Base-by-base conservation (phyloP, 2,329 filamentous ascomycete species). In the Aspergillus japonicus region DNA sequence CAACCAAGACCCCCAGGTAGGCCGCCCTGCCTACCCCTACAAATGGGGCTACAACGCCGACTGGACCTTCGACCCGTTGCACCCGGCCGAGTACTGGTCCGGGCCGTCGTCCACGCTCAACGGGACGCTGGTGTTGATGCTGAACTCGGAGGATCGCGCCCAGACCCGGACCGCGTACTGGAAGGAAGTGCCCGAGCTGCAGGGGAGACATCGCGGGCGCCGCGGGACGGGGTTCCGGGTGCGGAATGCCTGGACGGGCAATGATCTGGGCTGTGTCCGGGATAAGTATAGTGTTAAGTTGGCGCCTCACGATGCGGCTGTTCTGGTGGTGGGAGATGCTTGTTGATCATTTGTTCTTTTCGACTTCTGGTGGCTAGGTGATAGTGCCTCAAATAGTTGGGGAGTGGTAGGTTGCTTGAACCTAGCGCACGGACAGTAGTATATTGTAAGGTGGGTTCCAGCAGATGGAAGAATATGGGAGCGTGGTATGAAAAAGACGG, bases 1-100 rank as follows among this genome's bases (percentile, higher is more conserved):
- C 69, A 80, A 81, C 64, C 82, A 84, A 65, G 81, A 84, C 58
- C 68, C 73, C 0, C 63, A 73, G 2, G 64, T 75, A 19, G 81
- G 80, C 1, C 69, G 65, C 2, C 73, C 81, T 2, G 80, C 80
- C 0, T 72, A 68, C 64, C 82, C 81, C 0, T 74, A 77, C 49
- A 72, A 77, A 64, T 71, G 71, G 68, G 73, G 73, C 12, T 74
- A 73, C 39, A 75, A 73, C 39, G 54, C 66, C 2, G 71, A 75
- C 62, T 70, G 69, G 63, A 75, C 73, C 2, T 75, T 72, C 42
- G 70, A 75, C 50, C 62, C 70, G 0, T 60, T 42, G 1, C 71
- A 75, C 47, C 72, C 73, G 2, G 73, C 73, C 1, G 73, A 75
- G 53, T 75, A 73, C 58, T 75, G 72, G 73, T 73, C 72, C 2